phyloP scores from a whole-genome alignment of 176 grass and related monocot genomes.

The Ampelocalamus luodianensis region DNA sequence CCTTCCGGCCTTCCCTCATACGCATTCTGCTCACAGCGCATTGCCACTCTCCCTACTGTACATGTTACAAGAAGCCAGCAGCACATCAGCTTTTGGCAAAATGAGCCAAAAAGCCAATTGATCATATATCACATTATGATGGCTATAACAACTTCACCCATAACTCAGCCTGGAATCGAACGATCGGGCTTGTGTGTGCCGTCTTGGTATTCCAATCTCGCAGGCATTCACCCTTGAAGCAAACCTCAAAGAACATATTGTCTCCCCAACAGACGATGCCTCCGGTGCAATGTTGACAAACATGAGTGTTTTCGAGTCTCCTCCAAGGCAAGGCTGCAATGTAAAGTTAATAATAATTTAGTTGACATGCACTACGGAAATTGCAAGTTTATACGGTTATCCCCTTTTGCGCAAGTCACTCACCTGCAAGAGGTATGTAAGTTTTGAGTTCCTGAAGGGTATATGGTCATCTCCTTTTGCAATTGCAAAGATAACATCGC shows the following conservation, averaged over 20 bases:
- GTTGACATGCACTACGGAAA: not conserved
- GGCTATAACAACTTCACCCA: conserved; percentile 32
- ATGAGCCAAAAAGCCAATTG: conserved; percentile 9
- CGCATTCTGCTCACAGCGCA: conserved; percentile 35
- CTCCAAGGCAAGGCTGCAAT: conserved; percentile 90
- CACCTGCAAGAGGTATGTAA: conserved; percentile 94
- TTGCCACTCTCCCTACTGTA: conserved; percentile 48
- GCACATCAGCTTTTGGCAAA: conserved; percentile 30
- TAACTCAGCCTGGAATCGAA: conserved; percentile 53
- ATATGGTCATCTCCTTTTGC: conserved; percentile 92
- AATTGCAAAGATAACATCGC: conserved; percentile 89
- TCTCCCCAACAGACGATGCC: conserved; percentile 63
- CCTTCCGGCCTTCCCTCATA: not conserved
- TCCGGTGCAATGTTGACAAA: conserved; percentile 93
- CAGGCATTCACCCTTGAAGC: conserved; percentile 91
- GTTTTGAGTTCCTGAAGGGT: conserved; percentile 93
- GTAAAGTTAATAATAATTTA: conserved; percentile 1
- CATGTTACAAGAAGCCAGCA: conserved; percentile 47
- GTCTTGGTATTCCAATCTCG: conserved; percentile 77
- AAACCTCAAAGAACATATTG: conserved; percentile 81
- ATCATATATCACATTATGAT: not conserved
- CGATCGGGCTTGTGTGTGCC: conserved; percentile 61
- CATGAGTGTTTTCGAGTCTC: conserved; percentile 93
- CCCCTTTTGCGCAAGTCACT: not conserved
- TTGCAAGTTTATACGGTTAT: not conserved